phyloP scores from a whole-genome alignment of 768 basidiomycete genomes.

The Agaricus blazei region DNA sequence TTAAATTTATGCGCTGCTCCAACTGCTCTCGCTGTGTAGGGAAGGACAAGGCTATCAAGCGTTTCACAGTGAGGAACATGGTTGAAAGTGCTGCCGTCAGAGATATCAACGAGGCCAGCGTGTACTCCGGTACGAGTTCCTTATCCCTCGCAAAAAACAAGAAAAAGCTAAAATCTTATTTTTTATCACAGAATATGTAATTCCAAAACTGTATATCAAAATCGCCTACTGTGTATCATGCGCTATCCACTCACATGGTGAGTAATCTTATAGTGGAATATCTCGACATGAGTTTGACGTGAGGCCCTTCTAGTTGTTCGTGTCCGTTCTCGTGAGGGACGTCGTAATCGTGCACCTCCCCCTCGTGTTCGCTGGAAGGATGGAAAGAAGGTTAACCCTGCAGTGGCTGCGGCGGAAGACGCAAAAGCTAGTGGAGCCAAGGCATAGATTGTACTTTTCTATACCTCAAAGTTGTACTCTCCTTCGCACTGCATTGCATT shows the following conservation, averaged over 20 bases:
- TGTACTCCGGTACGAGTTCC: slow-evolving; percentile 72
- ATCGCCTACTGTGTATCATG: slow-evolving; percentile 98
- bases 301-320: slow-evolving; percentile 75
- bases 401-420: slow-evolving; percentile 89
- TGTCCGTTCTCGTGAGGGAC: slow-evolving; percentile 92
- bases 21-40: slow-evolving; percentile 98
- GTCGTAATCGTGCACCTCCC: slow-evolving; percentile 96
- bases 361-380: slow-evolving; percentile 95
- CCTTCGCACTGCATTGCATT: slow-evolving; percentile 5
- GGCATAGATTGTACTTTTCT: slow-evolving; percentile 33
- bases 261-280: slow-evolving; percentile 21
- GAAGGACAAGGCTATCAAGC: slow-evolving; percentile 99
- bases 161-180: not conserved
- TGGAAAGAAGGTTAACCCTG: slow-evolving; percentile 94
- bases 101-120: slow-evolving; percentile 94
- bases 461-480: slow-evolving; percentile 6
- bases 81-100: slow-evolving; percentile 97
- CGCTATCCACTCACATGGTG: slow-evolving; percentile 98
- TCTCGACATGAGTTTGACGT: not conserved
- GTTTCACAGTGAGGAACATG: slow-evolving; percentile 99
- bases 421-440: slow-evolving; percentile 62
- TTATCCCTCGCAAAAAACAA: not conserved
- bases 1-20: slow-evolving; percentile 92
- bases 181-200: slow-evolving; percentile 70
- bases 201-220: slow-evolving; percentile 98